Base-by-base conservation (phyloP, 2,329 filamentous ascomycete species). In the Lecanoromycetidae sp. region DNA sequence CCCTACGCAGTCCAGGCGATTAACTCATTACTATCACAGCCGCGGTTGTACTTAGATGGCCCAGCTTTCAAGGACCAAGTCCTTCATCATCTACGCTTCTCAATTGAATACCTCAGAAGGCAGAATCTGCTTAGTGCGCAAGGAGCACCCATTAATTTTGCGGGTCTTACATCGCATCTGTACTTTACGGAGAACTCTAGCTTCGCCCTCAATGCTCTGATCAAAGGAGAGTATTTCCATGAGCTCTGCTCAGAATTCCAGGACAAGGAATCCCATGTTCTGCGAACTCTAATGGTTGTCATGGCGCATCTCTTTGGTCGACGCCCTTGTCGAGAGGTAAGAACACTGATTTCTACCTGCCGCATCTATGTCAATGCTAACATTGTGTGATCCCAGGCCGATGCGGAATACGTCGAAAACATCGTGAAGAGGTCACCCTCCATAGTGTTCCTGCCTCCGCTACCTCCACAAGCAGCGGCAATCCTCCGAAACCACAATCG, bases 1-100 rank as follows among this genome's bases (percentile, higher is more conserved):
- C 62, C 70, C 2, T 85, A 78, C 54, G 79, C 82, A 0, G 68
- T 72, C 2, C 70, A 72, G 12, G 75, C 77, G 0, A 71, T 87
- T 47, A 75, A 80, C 44, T 76, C 81, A 0, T 63, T 90, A 2
- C 66, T 88, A 0, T 82, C 81, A 0, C 80, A 86, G 55, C 78
- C 78, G 3, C 71, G 80, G 25, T 63, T 88, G 5, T 86, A 81
- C 52, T 70, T 88, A 2, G 83, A 83, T 36, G 82, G 83, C 0
- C 70, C 77, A 2, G 76, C 78, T 34, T 77, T 78, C 42, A 79
- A 79, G 56, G 75, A 80, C 59, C 76, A 82, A 1, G 77, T 87
- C 1, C 71, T 83, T 43, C 84, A 90, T 58, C 83, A 88, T 57
- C 62, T 90, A 5, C 75, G 84, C 3, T 90, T 90, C 61, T 87